Evolutionary conservation across 1,139 yeast species (phyloP), one percentile per base, ranked within the genome.

Genomic region (Geotrichum reessii): DNA sequence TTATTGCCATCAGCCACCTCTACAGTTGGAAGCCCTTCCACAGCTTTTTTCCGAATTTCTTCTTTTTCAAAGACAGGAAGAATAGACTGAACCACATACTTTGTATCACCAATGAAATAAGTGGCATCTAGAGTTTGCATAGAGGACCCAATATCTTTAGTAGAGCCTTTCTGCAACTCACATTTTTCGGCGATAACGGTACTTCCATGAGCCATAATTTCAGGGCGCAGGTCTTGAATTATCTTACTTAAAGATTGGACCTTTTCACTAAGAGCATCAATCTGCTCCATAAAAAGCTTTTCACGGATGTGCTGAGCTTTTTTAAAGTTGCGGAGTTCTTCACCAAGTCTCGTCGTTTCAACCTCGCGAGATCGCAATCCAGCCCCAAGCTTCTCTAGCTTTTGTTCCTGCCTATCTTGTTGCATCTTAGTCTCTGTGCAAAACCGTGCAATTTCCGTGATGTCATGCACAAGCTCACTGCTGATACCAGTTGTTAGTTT

Each of bases 401-500:
- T 37, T 12, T 37, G 33, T 11, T 37, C 33, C 19, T 53, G 56
- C 31, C 24, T 37, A 6, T 53, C 56, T 11, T 53, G 52, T 12
- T 47, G 51, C 40, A 37, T 25, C 33, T 47, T 53, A 25, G 49
- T 53, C 24, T 47, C 56, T 9, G 56, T 51, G 17, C 46, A 27
- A 17, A 47, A 47, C 25, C 40, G 50, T 1, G 52, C 51, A 21
- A 53, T 53, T 24, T 53, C 52, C n/a, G 51, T 21, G 19, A 53
- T 47, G 19, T 47, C 52, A 11, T 46, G 56, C 31, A 53, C 27
- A 2, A 53, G 37, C n/a, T 53, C 56, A 24, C 46, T 37, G 44
- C 44, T 37, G 5, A 37, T 72, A 47, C 31, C 49, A 6, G 19
- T 7, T 17, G 27, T 3, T 11, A n/a, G 19, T 12, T 37, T n/a